Conservation (phyloP, 1,284 basidiomycete genomes). For the Leccinum variabile region DNA sequence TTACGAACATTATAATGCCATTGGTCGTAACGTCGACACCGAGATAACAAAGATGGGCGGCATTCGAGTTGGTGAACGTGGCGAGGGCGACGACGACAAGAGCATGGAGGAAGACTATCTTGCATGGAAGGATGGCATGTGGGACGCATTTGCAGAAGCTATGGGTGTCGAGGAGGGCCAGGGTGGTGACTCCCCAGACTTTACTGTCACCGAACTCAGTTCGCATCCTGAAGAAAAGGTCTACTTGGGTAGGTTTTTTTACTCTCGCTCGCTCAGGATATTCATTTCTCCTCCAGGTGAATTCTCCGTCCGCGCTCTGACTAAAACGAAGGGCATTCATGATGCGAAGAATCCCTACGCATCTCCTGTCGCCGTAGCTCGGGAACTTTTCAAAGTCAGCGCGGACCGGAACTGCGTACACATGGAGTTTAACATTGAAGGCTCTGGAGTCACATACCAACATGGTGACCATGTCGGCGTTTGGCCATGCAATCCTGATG, state of each 20-base stretch:
- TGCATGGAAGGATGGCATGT: conserved; percentile 99
- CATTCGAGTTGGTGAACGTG: conserved; percentile 83
- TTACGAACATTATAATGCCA: conserved; percentile 94
- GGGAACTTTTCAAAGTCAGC: conserved; percentile 80
- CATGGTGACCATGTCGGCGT: conserved; percentile 98
- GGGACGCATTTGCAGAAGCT: conserved; percentile 79
- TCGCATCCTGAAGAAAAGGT: conserved; percentile 81
- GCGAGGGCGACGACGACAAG: conserved; percentile 98
- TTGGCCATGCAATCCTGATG: conserved; percentile 94
- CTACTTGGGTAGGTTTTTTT: conserved; percentile 68
- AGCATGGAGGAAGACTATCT: conserved; percentile 99
- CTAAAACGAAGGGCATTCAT: conserved; percentile 88
- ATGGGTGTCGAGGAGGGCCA: conserved; percentile 95
- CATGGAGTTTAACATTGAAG: conserved; percentile 92
- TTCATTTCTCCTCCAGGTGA: conserved; percentile 53
- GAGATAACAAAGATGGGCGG: conserved; percentile 81
- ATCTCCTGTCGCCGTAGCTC: conserved; percentile 74
- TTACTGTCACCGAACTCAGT: conserved; percentile 82
- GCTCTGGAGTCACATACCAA: conserved; percentile 97
- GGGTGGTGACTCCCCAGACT: conserved; percentile 94
- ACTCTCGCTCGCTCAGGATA: not conserved
- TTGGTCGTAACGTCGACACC: conserved; percentile 80
- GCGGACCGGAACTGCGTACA: conserved; percentile 93
- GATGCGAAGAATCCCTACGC: conserved; percentile 98
- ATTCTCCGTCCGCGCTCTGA: conserved; percentile 87